These are phyloP conservation scores for Amanita molliuscula DNA, from an alignment of 768 basidiomycete species.

Conservation along the genomic window DNA sequence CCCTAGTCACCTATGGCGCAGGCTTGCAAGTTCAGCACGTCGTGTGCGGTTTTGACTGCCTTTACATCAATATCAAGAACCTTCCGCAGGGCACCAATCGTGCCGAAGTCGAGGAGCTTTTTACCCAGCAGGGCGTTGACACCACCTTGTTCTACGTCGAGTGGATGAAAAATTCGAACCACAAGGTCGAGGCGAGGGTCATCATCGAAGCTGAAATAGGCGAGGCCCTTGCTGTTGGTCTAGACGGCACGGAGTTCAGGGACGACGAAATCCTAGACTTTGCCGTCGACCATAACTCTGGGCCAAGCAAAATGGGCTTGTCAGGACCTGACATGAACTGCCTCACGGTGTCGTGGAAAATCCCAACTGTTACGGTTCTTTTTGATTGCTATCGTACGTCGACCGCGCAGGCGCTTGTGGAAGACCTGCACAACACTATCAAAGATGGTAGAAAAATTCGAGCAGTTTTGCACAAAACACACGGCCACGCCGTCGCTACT, in stretches of 20 bases:
- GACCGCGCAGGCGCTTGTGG: slow-evolving; percentile 23
- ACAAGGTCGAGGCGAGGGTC: slow-evolving; percentile 30
- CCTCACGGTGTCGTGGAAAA: slow-evolving; percentile 41
- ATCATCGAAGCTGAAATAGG: slow-evolving; percentile 31
- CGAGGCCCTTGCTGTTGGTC: slow-evolving; percentile 25
- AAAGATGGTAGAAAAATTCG: slow-evolving; percentile 34
- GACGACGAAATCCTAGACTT: slow-evolving; percentile 28
- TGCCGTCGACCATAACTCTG: slow-evolving; percentile 28
- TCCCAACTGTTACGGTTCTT: slow-evolving; percentile 29
- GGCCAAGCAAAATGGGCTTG: slow-evolving; percentile 31
- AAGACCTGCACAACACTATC: slow-evolving; percentile 23
- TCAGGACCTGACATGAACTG: slow-evolving; percentile 22
- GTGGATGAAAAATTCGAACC: slow-evolving; percentile 16
- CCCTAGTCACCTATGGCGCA: slow-evolving; percentile 38
- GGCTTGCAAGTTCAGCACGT: slow-evolving; percentile 36
- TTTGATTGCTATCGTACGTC: slow-evolving; percentile 23
- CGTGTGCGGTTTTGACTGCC: slow-evolving; percentile 43
- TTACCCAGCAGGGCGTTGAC: slow-evolving; percentile 35
- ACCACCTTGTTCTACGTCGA: slow-evolving; percentile 22
- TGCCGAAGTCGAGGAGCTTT: slow-evolving; percentile 30
- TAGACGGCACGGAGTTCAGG: slow-evolving; percentile 39
- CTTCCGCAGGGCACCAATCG: slow-evolving; percentile 31
- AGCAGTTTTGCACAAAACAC: slow-evolving; percentile 26
- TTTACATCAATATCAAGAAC: slow-evolving; percentile 33
- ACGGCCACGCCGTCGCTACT: too few relatives aligned